These are phyloP conservation scores for Aspergillus neotritici DNA, from an alignment of 2,329 filamentous ascomycete genomes.

Conservation along the genomic window DNA sequence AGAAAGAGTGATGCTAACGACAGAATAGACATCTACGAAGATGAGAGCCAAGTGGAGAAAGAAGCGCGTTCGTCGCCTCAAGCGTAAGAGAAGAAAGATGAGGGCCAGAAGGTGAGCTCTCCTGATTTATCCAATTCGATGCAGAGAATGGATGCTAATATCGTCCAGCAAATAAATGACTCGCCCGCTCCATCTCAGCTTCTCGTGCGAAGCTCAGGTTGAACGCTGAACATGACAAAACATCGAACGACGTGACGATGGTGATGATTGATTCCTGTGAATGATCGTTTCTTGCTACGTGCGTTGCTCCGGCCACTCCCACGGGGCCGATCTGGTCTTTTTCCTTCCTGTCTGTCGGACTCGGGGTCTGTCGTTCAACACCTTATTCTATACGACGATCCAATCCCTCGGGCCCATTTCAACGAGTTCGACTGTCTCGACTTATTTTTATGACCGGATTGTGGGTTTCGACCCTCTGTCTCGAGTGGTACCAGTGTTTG, in stretches of 20 bases:
- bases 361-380: slow-evolving; percentile 29
- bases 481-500: slow-evolving; percentile 31
- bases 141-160: slow-evolving; percentile 28
- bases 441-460: slow-evolving; percentile 15
- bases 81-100: slow-evolving; percentile 99
- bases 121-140: neutral
- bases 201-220: slow-evolving; percentile 32
- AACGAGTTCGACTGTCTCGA: slow-evolving; percentile 25
- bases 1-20: too few relatives aligned
- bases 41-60: slow-evolving; percentile 99
- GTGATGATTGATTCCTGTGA: slow-evolving; percentile 17
- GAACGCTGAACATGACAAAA: slow-evolving; percentile 36
- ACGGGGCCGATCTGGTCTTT: slow-evolving; percentile 19
- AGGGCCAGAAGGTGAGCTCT: slow-evolving; percentile 83
- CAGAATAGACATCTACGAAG: slow-evolving; percentile 34
- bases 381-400: slow-evolving; percentile 15
- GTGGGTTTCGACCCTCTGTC: slow-evolving; percentile 14
- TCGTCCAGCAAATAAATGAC: slow-evolving; percentile 60
- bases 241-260: slow-evolving; percentile 26
- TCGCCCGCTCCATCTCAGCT: slow-evolving; percentile 53
- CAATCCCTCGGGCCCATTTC: slow-evolving; percentile 26
- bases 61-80: slow-evolving; percentile 98
- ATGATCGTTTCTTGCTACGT: slow-evolving; percentile 25
- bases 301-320: slow-evolving; percentile 15
- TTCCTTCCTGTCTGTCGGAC: slow-evolving; percentile 12